A percentile compares a stretch with the other conserved stretches of the same genome.
Evolutionary conservation across 2,329 filamentous ascomycete genomes (phyloP).

Genomic region (Colletotrichum endophyticum): DNA sequence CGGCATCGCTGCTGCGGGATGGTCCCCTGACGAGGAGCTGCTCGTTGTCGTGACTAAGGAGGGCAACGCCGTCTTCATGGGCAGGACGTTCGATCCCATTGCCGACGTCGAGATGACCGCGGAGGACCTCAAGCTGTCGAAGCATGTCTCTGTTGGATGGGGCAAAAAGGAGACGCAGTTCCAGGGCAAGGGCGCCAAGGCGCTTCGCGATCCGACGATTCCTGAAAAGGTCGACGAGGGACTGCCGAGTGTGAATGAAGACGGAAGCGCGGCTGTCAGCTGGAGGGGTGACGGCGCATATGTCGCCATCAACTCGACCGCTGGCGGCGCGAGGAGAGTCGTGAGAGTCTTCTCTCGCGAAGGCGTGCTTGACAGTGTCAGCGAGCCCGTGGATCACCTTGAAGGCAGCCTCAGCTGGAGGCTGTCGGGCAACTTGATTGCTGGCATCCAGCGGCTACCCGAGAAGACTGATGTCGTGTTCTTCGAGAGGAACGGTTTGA

Average conservation of each 20-base stretch:
- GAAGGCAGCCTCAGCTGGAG: constrained; percentile 90
- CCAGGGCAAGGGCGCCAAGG: constrained; percentile 86
- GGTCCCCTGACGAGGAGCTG: constrained; percentile 95
- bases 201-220: constrained; percentile 90
- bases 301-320: constrained; percentile 84
- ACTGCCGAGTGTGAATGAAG: constrained; percentile 74
- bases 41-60: constrained; percentile 82
- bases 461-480: constrained; percentile 84
- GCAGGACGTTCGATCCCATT: constrained; percentile 84
- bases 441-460: constrained; percentile 76
- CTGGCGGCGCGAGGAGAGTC: constrained; percentile 72
- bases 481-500: constrained; percentile 95
- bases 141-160: constrained; percentile 96
- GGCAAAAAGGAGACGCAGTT: constrained; percentile 99
- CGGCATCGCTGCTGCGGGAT: constrained; percentile 86
- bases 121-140: constrained; percentile 85
- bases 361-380: constrained; percentile 88
- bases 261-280: constrained; percentile 74
- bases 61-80: constrained; percentile 89
- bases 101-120: constrained; percentile 73
- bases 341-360: constrained; percentile 92
- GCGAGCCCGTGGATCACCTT: constrained; percentile 92
- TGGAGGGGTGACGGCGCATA: constrained; percentile 96
- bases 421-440: constrained; percentile 87
- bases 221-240: constrained; percentile 92